Base-by-base conservation (phyloP, 2,329 filamentous ascomycete species). In the Diaporthe australafricana region DNA sequence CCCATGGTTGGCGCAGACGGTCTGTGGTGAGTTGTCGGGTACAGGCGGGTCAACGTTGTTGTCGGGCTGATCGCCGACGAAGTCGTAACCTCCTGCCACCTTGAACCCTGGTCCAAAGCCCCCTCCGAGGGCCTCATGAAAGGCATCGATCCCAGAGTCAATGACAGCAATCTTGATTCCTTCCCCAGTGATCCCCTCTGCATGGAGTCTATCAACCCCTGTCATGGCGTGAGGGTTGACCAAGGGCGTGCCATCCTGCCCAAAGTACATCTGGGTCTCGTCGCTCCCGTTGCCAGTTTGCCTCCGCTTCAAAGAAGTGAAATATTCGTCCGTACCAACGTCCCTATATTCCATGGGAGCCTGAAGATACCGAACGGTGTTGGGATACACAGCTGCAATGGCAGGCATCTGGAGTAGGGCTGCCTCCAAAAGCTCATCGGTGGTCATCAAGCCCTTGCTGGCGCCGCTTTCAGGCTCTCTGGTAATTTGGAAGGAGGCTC, bases 301-400 rank as follows among this genome's bases (percentile, higher is more conserved):
- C 55, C 68, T 38, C 40, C 25, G 47, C 5, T 42, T 16, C 45
- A 63, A 1, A 7, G 60, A 38, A 14, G n/a, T 8, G 7, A 70
- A 53, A 20, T 52, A 14, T 6, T 53, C 68, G 27, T 32, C 68
- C 14, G n/a, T 50, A 25, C 45, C 30, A n/a, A 38, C 45, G 14
- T 48, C 9, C 42, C 32, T 20, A 20, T 38, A 50, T 5, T 32
- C 68, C 22, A 62, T 17, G 5, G 42, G 55, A 32, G 40, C 55
- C 38, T 70, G 68, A 9, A 63, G 55, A 20, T 63, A 70, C 35
- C 57, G 68, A 1, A 70, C 42, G 9, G 55, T 60, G 45, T 70
- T 70, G 22, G 68, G 68, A 22, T 70, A 70, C 6, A 70, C 68
- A 25, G 68, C 68, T 52, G 68, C 56, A 22, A 70, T 70, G 38